Evolutionary conservation across 495 filamentous ascomycete genomes (phyloP).

Genomic region (Aspergillus bridgeri): DNA sequence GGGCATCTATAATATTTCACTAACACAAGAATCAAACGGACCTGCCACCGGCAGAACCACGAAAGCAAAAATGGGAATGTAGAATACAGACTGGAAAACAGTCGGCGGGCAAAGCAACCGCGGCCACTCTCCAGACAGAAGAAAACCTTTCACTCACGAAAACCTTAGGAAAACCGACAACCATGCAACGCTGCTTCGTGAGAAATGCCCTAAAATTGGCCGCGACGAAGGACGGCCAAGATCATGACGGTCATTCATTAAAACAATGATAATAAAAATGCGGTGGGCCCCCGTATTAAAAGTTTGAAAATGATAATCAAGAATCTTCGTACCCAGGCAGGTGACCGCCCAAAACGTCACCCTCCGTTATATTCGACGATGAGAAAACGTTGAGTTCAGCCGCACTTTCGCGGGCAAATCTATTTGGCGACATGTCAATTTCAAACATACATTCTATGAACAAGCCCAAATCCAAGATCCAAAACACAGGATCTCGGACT

Average conservation of each 20-base stretch:
- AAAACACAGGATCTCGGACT: slow-evolving; percentile 5
- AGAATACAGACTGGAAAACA: slow-evolving; percentile 22
- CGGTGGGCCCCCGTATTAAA: slow-evolving; percentile 15
- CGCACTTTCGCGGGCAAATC: not conserved
- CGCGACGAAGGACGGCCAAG: slow-evolving; percentile 32
- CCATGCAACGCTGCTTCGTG: slow-evolving; percentile 12
- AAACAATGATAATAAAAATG: slow-evolving; percentile 30
- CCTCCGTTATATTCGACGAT: not conserved
- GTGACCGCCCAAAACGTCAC: not conserved
- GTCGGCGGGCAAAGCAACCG: not conserved
- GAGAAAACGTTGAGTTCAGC: not conserved
- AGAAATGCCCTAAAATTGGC: slow-evolving; percentile 21
- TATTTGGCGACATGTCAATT: not conserved
- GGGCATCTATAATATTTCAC: slow-evolving; percentile 16
- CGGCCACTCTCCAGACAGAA: slow-evolving; percentile 10
- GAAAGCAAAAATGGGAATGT: slow-evolving; percentile 9
- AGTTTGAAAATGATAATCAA: slow-evolving; percentile 1
- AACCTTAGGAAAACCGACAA: slow-evolving; percentile 13
- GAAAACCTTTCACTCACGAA: slow-evolving; percentile 14
- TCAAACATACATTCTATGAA: not conserved
- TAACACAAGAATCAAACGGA: slow-evolving; percentile 5
- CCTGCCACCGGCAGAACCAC: slow-evolving; percentile 15
- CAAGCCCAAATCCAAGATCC: not conserved
- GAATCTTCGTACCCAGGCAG: slow-evolving; percentile 1
- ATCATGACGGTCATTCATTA: slow-evolving; percentile 48